These are phyloP conservation scores for Phytophthora macrochlamydospora DNA, from an alignment of 352 stramenopile species.

Conservation along the genomic window DNA sequence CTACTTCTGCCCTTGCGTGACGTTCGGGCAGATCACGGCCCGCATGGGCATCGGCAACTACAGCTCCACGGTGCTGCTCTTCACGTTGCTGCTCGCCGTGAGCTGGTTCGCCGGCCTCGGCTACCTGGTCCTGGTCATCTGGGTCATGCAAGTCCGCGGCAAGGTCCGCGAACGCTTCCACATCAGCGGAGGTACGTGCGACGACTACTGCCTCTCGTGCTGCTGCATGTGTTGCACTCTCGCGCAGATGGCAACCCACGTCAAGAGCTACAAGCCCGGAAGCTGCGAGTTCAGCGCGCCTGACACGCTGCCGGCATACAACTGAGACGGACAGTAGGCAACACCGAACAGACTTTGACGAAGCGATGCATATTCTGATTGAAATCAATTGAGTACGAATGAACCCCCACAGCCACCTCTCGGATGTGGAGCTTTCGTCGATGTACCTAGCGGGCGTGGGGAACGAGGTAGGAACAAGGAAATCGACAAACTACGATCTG, in stretches of 20 bases:
- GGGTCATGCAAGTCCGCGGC: constrained; percentile 29
- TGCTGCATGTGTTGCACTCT: constrained; percentile 46
- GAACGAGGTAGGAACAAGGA: no score
- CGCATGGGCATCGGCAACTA: constrained; percentile 44
- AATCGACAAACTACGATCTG: no score
- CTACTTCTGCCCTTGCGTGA: constrained; percentile 49
- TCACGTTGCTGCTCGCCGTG: constrained; percentile 20
- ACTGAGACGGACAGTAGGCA: background rate
- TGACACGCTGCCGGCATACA: constrained; percentile 44
- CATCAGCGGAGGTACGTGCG: constrained; percentile 34
- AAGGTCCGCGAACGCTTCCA: constrained; percentile 39
- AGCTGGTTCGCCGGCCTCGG: constrained; percentile 7
- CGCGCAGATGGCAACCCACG: constrained; percentile 47
- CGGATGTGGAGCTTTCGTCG: no score
- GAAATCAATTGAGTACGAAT: no score
- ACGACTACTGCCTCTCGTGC: constrained; percentile 31
- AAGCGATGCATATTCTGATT: background rate
- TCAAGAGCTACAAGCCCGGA: constrained; percentile 57
- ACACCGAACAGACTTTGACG: background rate
- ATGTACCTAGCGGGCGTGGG: no score
- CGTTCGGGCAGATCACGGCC: constrained; percentile 45
- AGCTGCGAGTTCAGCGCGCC: constrained; percentile 35
- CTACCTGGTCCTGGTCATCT: constrained; percentile 11
- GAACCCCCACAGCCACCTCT: no score
- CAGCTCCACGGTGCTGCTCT: constrained; percentile 20